Conservation (phyloP, 2,329 filamentous ascomycete genomes). For the Cryphonectria naterciae region DNA sequence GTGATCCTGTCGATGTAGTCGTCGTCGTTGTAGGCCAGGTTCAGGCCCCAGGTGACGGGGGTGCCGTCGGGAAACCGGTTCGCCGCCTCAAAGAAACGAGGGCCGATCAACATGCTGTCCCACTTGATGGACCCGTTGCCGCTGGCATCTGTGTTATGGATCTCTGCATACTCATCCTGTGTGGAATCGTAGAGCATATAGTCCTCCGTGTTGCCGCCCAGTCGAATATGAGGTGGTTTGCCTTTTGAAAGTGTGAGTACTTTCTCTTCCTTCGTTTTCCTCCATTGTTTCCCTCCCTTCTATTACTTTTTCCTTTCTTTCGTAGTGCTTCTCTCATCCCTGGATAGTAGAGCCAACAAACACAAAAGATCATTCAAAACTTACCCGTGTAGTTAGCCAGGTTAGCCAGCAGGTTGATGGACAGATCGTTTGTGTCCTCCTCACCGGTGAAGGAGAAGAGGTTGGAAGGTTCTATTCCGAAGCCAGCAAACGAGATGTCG, state of each 20-base stretch:
- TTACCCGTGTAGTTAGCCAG: slow-evolving; percentile 52
- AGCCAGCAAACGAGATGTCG: slow-evolving; percentile 51
- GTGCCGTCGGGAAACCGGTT: slow-evolving; percentile 54
- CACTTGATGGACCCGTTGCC: slow-evolving; percentile 46
- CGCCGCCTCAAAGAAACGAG: slow-evolving; percentile 50
- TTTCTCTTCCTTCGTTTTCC: neutral
- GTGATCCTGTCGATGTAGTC: slow-evolving; percentile 50
- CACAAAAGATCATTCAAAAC: slow-evolving; percentile 42
- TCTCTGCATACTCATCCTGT: slow-evolving; percentile 42
- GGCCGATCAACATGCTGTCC: slow-evolving; percentile 51
- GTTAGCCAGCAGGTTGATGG: slow-evolving; percentile 52
- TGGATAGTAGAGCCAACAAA: neutral
- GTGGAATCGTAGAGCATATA: slow-evolving; percentile 49
- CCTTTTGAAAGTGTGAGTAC: slow-evolving; percentile 34
- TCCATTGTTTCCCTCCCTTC: neutral
- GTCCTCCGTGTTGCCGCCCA: slow-evolving; percentile 56
- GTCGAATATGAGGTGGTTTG: slow-evolving; percentile 50
- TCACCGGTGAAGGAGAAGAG: slow-evolving; percentile 55
- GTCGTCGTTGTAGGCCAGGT: slow-evolving; percentile 49
- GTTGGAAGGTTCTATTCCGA: slow-evolving; percentile 57
- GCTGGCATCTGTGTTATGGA: slow-evolving; percentile 42
- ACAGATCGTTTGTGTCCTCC: slow-evolving; percentile 46
- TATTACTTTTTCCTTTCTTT: no score
- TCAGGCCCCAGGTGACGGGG: slow-evolving; percentile 53
- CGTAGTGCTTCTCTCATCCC: no score